phyloP scores from a whole-genome alignment of 352 stramenopile species.

The Globisporangium cystogenes region DNA sequence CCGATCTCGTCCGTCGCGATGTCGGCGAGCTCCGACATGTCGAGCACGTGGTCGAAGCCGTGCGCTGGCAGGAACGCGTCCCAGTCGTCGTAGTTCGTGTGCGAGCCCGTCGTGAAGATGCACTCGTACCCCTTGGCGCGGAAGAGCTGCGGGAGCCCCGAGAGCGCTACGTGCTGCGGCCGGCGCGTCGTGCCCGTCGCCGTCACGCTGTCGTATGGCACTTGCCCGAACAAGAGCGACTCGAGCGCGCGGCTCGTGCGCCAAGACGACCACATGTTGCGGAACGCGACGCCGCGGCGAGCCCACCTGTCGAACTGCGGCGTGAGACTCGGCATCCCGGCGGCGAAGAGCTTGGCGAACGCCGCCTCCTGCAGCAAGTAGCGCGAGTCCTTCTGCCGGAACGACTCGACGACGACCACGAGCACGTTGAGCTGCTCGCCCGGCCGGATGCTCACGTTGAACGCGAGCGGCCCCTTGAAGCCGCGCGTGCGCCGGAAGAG shows the following conservation, averaged over 20 bases:
- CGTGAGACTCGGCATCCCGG: slow-evolving; percentile 22
- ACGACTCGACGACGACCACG: slow-evolving; percentile 62
- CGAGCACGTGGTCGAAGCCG: slow-evolving; percentile 49
- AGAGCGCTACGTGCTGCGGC: slow-evolving; percentile 24
- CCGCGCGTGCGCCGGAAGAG: slow-evolving; percentile 40
- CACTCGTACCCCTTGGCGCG: slow-evolving; percentile 53
- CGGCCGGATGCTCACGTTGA: slow-evolving; percentile 34
- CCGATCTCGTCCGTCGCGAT: slow-evolving; percentile 42
- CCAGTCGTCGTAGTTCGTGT: slow-evolving; percentile 57
- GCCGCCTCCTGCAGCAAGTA: slow-evolving; percentile 31
- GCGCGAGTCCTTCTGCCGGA: slow-evolving; percentile 48
- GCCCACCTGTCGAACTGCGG: slow-evolving; percentile 61
- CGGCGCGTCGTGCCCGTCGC: slow-evolving; percentile 44
- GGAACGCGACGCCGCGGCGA: slow-evolving; percentile 35
- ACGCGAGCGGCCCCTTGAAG: slow-evolving; percentile 47
- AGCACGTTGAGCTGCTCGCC: slow-evolving; percentile 54
- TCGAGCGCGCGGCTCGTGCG: slow-evolving; percentile 68
- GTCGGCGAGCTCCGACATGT: slow-evolving; percentile 31
- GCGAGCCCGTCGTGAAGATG: slow-evolving; percentile 55
- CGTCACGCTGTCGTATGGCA: slow-evolving; percentile 55
- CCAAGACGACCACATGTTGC: slow-evolving; percentile 63
- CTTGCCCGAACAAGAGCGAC: slow-evolving; percentile 53
- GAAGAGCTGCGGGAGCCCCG: slow-evolving; percentile 53
- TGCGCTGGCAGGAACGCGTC: slow-evolving; percentile 47
- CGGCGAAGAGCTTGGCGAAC: not conserved